Base-by-base conservation (phyloP, 2,329 filamentous ascomycete species). In the Colletotrichum gigasporum region DNA sequence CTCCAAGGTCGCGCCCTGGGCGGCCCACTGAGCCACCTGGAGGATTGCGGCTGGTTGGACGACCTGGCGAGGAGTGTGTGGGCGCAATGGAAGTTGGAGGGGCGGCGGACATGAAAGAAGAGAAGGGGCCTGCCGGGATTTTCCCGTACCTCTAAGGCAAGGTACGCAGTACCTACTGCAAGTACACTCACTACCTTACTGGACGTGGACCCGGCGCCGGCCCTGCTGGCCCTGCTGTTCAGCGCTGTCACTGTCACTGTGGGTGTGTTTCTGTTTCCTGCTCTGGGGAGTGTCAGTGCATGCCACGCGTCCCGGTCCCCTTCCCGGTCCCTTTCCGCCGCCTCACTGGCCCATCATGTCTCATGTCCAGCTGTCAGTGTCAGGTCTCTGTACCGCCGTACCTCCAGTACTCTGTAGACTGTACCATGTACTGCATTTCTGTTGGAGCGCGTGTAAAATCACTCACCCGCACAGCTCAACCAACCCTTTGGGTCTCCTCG, bases 1-100 rank as follows among this genome's bases (percentile, higher is more conserved):
- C 41, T 61, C 56, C 56, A 42, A 64, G 34, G 42, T 61, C 50
- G 22, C 16, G 42, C 61, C 61, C 50, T 47, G 45, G 24, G 22
- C 30, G 47, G 32, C 26, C 61, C 56, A 64, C 56, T 18, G 8
- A n/a, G 35, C 22, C 39, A 52, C 53, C 37, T 61, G 41, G 48
- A 54, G 32, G 41, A 61, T 37, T 48, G 41, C 55, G 41, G 55
- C 41, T 64, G 41, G 61, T 54, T 61, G 56, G 42, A 35, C 18
- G 14, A 8, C 11, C 16, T 39, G 30, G 34, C 18, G 26, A 39
- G 42, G 41, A 32, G 55, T 52, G 47, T 37, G 60, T 48, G 60
- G 47, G 60, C 44, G 60, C 30, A 11, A 44, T 51, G 44, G 35
- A 26, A 30, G 30, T 37, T 45, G n/a, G 22, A 20, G 28, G 30